phyloP scores from a whole-genome alignment of 768 basidiomycete species.

The Russula earlei region DNA sequence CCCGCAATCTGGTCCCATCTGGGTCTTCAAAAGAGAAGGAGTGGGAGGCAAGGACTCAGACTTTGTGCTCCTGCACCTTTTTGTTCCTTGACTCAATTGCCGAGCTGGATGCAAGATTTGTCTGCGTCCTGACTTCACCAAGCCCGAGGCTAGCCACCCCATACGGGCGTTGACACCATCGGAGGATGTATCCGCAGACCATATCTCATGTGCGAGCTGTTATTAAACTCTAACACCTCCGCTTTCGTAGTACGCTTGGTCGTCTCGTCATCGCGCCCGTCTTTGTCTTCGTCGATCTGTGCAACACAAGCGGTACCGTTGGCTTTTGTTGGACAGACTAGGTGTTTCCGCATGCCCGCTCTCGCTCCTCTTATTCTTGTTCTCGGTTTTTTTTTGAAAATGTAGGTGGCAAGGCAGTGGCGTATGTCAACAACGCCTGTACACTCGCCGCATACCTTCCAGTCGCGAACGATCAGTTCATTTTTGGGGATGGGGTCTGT shows the following conservation, averaged over 20 bases:
- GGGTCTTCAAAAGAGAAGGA: no score
- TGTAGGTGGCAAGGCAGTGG: slow-evolving; percentile 93
- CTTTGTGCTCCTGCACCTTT: slow-evolving; percentile 90
- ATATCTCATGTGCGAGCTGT: slow-evolving; percentile 59
- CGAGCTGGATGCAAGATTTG: slow-evolving; percentile 78
- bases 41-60: no score
- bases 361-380: slow-evolving; percentile 59
- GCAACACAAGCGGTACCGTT: slow-evolving; percentile 32
- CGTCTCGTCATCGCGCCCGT: slow-evolving; percentile 73
- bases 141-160: slow-evolving; percentile 44
- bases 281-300: slow-evolving; percentile 34
- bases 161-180: slow-evolving; percentile 82
- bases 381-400: slow-evolving; percentile 94
- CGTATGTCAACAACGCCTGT: slow-evolving; percentile 92
- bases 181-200: slow-evolving; percentile 87
- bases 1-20: no score
- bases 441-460: slow-evolving; percentile 95
- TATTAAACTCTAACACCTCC: slow-evolving; percentile 70
- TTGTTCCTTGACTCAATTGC: slow-evolving; percentile 80
- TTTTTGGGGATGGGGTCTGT: slow-evolving; percentile 86
- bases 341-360: slow-evolving; percentile 43
- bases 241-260: slow-evolving; percentile 89
- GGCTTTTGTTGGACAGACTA: slow-evolving; percentile 31
- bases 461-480: slow-evolving; percentile 90
- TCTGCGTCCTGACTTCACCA: slow-evolving; percentile 63